phyloP scores from a whole-genome alignment of 768 basidiomycete genomes.

The Sporobolomyces phaffii region DNA sequence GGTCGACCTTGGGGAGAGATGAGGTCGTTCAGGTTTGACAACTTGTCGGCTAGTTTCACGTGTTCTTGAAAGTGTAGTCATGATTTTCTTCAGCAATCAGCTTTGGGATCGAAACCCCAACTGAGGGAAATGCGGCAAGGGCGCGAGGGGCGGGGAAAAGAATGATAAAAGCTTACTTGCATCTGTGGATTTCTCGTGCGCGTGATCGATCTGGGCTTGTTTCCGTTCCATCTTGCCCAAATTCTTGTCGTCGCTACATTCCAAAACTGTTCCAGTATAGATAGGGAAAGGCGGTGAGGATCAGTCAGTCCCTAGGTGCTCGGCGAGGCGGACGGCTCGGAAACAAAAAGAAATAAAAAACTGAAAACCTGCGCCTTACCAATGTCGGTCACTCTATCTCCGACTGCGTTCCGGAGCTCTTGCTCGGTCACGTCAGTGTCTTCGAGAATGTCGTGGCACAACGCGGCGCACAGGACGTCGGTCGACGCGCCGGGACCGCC shows the following conservation, averaged over 20 bases:
- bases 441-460: conserved; percentile 48
- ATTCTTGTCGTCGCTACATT: conserved; percentile 27
- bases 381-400: conserved; percentile 45
- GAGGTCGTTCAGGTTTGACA: conserved; percentile 32
- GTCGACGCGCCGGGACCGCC: conserved; percentile 4
- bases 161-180: conserved; percentile 9
- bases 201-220: conserved; percentile 35
- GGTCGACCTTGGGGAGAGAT: conserved; percentile 7
- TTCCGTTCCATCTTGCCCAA: conserved; percentile 15
- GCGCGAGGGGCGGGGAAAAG: background rate
- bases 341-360: too few species aligned
- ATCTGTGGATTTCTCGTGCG: conserved; percentile 13
- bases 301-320: too few species aligned
- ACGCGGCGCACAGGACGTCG: conserved; percentile 43
- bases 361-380: conserved; percentile 42
- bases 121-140: background rate
- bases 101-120: too few species aligned
- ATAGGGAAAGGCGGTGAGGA: background rate
- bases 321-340: too few species aligned
- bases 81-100: too few species aligned
- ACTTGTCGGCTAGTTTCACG: conserved; percentile 37
- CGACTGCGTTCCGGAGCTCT: conserved; percentile 44
- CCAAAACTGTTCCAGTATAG: background rate
- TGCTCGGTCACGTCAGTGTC: conserved; percentile 46
- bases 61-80: too few species aligned